These are phyloP conservation scores for Russula brevipes DNA, from an alignment of 768 basidiomycete genomes.

Conservation along the genomic window DNA sequence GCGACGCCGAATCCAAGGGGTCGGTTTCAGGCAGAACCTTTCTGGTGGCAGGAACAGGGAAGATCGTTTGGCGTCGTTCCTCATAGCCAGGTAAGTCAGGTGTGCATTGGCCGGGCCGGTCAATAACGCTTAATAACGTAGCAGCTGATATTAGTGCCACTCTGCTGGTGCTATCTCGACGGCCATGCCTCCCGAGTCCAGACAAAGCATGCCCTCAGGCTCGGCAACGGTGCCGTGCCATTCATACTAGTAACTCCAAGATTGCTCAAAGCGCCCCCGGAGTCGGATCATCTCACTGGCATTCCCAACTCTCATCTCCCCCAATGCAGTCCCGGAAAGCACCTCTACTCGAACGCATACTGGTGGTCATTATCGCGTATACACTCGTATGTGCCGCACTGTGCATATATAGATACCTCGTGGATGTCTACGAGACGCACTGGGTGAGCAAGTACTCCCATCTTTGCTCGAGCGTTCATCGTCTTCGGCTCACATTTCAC, in stretches of 20 bases:
- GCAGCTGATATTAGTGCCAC: no score
- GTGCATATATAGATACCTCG: not conserved
- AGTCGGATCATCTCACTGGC: not conserved
- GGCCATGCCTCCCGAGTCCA: no score
- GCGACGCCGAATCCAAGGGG: no score
- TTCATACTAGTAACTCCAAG: not conserved
- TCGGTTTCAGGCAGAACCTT: no score
- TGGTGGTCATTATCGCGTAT: not conserved
- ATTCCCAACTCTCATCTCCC: not conserved
- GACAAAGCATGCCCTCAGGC: no score
- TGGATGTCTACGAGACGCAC: not conserved
- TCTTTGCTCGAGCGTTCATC: not conserved
- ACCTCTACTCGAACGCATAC: not conserved
- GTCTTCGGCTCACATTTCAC: not conserved
- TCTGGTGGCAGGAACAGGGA: no score
- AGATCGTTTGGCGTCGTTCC: no score
- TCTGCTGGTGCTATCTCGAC: no score
- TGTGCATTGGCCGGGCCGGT: no score
- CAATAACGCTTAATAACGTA: no score
- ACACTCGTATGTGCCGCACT: not conserved
- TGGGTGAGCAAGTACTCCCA: not conserved
- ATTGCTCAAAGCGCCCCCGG: not conserved
- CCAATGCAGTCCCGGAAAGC: not conserved
- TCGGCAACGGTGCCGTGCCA: not conserved
- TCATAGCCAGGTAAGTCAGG: no score